These are phyloP conservation scores for Cubamyces sp. DNA, from an alignment of 768 basidiomycete genomes.

Conservation along the genomic window DNA sequence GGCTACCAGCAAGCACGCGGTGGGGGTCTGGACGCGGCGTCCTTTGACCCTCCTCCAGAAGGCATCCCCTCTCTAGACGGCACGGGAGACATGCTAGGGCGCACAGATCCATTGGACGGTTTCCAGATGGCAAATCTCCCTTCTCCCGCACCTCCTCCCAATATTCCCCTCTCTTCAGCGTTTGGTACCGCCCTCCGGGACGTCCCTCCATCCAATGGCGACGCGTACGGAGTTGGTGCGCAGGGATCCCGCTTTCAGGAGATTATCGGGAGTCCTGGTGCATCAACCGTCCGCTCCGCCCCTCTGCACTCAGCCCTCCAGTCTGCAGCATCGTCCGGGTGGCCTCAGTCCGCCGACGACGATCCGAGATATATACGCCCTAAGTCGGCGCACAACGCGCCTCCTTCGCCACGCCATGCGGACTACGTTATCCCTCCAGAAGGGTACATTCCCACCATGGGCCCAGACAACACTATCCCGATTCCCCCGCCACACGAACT, in stretches of 20 bases:
- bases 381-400: slow-evolving; percentile 19
- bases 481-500: slow-evolving; percentile 28
- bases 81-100: slow-evolving; percentile 5
- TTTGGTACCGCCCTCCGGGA: slow-evolving; percentile 5
- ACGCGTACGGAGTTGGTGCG: slow-evolving; percentile 8
- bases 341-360: slow-evolving; percentile 15
- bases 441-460: slow-evolving; percentile 31
- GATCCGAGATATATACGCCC: slow-evolving; percentile 16
- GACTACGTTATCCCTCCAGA: slow-evolving; percentile 29
- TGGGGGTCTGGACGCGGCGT: neutral
- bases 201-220: neutral
- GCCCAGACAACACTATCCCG: slow-evolving; percentile 23
- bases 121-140: slow-evolving; percentile 21
- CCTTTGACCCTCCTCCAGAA: slow-evolving; percentile 18
- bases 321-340: slow-evolving; percentile 5
- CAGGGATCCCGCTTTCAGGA: slow-evolving; percentile 34
- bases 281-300: slow-evolving; percentile 23
- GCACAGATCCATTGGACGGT: slow-evolving; percentile 19
- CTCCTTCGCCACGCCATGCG: slow-evolving; percentile 25
- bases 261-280: slow-evolving; percentile 29
- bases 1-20: slow-evolving; percentile 30
- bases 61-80: neutral
- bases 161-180: slow-evolving; percentile 5
- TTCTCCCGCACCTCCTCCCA: slow-evolving; percentile 14
- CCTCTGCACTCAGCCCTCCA: slow-evolving; percentile 4